Base-by-base conservation (phyloP, 768 basidiomycete species). In the Porphyrellus cyaneotinctus region DNA sequence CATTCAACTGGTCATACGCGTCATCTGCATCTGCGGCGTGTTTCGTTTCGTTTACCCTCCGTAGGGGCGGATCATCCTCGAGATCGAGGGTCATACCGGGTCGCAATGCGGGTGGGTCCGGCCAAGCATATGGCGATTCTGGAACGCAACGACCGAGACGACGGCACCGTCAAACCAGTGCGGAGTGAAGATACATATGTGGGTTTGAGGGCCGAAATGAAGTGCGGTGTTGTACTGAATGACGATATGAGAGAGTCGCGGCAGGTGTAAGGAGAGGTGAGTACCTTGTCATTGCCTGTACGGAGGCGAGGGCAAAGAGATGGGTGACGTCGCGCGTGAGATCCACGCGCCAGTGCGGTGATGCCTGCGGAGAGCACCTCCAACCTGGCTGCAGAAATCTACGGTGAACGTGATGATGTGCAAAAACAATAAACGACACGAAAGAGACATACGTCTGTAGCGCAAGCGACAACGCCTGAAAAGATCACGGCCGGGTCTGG, bases 101-200 rank as follows among this genome's bases (percentile, higher is more conserved):
- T 31, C 66, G 72, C 50, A 78, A 69, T 22, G 87, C 61, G 6
- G 70, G 68, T 0, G 88, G 89, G 14, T 89, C 77, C 0, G 91
- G 92, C 84, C 87, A 91, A 55, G 83, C 74, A 58, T 88, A 91
- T 18, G 78, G 71, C 0, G 64, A 59, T 20, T 84, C 80, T 1
- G 78, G 74, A 10, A 88, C 67, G 9, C 70, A 70, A 13, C 77
- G 67, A 5, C 81, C 83, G 14, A 90, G 72, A 14, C 80, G 22
- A 88, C 76, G 3, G 78, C 77, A 58, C 93, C 91, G 59, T 94
- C 89, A 54, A 94, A 94, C 93, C 94, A 97, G 57, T 94, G 90
- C 0, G 93, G 94, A 0, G 92, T 77, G n/a, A 97, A 63, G 11
- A 92, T 73, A 45, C 77, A 81, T 61, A 94, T 79, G 10, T 74